phyloP scores from a whole-genome alignment of 495 filamentous ascomycete genomes.

The Daldinia childiae region DNA sequence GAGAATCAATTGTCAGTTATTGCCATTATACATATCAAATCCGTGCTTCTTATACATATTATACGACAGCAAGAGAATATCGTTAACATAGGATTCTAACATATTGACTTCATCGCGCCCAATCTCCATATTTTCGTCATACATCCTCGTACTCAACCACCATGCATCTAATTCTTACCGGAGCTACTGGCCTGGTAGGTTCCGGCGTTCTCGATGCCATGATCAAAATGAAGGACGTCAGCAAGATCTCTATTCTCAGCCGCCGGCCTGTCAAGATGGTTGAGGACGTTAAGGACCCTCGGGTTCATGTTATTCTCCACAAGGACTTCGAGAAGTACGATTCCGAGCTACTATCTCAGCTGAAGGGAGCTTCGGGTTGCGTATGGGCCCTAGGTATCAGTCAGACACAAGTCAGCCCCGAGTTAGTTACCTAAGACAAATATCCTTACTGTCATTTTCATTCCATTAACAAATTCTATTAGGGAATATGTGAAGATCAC shows the following conservation, averaged over 20 bases:
- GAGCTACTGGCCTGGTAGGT: conserved; percentile 78
- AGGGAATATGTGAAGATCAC: conserved; percentile 77
- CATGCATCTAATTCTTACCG: conserved; percentile 81
- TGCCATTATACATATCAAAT: background rate
- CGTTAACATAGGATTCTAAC: no score
- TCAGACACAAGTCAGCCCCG: conserved; percentile 64
- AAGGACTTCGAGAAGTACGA: conserved; percentile 70
- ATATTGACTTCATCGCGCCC: no score
- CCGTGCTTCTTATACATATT: background rate
- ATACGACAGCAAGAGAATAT: no score
- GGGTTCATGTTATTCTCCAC: conserved; percentile 71
- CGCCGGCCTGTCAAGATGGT: conserved; percentile 71
- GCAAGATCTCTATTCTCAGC: conserved; percentile 72
- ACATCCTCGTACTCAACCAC: background rate
- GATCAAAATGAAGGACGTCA: conserved; percentile 64
- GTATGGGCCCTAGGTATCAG: conserved; percentile 78
- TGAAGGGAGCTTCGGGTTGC: conserved; percentile 70
- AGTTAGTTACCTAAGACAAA: conserved; percentile 55
- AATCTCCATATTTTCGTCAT: background rate
- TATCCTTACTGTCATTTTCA: background rate
- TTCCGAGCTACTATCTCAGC: conserved; percentile 61
- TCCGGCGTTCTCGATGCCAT: conserved; percentile 70
- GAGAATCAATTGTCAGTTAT: background rate
- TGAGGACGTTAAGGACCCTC: conserved; percentile 64
- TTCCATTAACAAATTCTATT: background rate